Percentiles rank a stretch among this genome's conserved stretches.
Evolutionary conservation across 306 rosid genomes (phyloP).

Genomic region (Datisca glomerata): DNA sequence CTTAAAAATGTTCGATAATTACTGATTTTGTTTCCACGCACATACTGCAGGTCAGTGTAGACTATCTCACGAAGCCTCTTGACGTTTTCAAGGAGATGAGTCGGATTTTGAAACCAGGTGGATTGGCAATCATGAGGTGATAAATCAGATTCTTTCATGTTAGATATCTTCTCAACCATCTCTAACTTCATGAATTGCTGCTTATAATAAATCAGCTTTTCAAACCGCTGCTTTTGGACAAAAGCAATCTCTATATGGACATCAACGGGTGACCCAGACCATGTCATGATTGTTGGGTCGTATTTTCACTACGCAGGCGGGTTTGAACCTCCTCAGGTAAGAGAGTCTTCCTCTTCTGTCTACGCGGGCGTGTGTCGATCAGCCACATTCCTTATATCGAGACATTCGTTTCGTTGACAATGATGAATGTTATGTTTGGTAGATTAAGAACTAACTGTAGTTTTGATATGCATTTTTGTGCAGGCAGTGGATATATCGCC

Average conservation of each 20-base stretch:
- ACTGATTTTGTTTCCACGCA: too few relatives aligned
- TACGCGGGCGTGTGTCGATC: too few relatives aligned
- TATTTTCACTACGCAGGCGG: constrained; percentile 78
- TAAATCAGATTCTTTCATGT: background rate
- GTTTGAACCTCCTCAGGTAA: constrained; percentile 76
- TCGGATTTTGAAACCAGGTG: constrained; percentile 70
- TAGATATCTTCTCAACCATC: constrained; percentile 4
- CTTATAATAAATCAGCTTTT: constrained; percentile 50
- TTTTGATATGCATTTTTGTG: constrained; percentile 18
- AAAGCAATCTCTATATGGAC: constrained; percentile 82
- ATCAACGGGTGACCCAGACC: constrained; percentile 72
- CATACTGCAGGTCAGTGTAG: constrained; percentile 71
- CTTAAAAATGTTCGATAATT: too few relatives aligned
- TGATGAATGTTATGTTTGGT: too few relatives aligned
- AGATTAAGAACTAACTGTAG: too few relatives aligned
- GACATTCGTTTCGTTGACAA: too few relatives aligned
- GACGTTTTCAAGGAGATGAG: constrained; percentile 61
- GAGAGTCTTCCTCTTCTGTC: background rate
- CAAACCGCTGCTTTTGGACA: constrained; percentile 68
- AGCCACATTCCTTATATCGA: too few relatives aligned
- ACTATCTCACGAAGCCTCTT: constrained; percentile 63
- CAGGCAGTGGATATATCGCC: constrained; percentile 76
- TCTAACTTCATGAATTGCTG: constrained; percentile 1
- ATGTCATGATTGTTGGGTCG: constrained; percentile 60
- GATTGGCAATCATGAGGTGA: constrained; percentile 68